Evolutionary conservation across 225 moss, liverwort and hornwort genomes (phyloP).

Genomic region (Physcomitrellopsis africana): DNA sequence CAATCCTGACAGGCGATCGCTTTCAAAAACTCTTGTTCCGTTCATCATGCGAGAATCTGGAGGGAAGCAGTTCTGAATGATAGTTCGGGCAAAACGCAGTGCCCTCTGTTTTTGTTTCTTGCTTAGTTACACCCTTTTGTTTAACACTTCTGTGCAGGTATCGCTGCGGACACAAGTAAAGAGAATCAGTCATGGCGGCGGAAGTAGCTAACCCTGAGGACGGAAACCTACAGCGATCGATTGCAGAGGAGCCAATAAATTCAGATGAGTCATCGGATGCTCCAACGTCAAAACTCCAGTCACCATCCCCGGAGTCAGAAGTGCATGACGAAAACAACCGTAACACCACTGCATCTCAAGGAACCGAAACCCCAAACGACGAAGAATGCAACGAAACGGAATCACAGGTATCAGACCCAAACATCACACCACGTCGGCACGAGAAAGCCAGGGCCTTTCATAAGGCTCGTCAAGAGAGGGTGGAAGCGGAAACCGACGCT

Average conservation of each 20-base stretch:
- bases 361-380: slow-evolving; percentile 27
- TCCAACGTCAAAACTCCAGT: neutral
- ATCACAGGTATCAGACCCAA: slow-evolving; percentile 29
- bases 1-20: neutral
- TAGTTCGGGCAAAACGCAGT: neutral
- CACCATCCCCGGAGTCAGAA: neutral
- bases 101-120: slow-evolving; percentile 2
- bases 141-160: slow-evolving; percentile 19
- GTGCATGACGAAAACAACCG: neutral
- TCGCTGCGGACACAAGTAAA: neutral
- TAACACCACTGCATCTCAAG: slow-evolving; percentile 13
- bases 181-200: slow-evolving; percentile 28
- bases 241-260: slow-evolving; percentile 7
- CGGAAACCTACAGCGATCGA: slow-evolving; percentile 18
- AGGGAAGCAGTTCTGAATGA: neutral
- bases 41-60: slow-evolving; percentile 6
- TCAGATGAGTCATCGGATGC: slow-evolving; percentile 18
- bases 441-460: slow-evolving; percentile 42
- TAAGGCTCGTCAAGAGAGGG: slow-evolving; percentile 51
- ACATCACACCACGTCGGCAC: slow-evolving; percentile 20
- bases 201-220: slow-evolving; percentile 21
- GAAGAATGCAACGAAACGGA: slow-evolving; percentile 28
- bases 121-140: neutral
- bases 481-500: slow-evolving; percentile 56
- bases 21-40: slow-evolving; percentile 7